phyloP scores from a whole-genome alignment of 345 rosid species.

The Salix arbutifolia region DNA sequence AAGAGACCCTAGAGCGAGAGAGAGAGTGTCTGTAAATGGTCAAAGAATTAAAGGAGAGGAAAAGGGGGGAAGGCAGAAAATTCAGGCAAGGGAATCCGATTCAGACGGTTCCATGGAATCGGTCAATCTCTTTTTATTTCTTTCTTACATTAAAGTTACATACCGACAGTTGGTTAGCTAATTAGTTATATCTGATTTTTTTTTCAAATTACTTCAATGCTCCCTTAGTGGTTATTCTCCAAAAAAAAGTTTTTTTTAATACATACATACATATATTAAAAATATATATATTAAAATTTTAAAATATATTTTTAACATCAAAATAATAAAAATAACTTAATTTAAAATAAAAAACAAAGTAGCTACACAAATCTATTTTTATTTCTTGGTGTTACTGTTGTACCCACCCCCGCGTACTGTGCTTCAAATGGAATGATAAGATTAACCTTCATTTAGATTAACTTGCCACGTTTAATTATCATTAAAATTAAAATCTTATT shows the following conservation, averaged over 20 bases:
- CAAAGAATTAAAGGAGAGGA: slow-evolving; percentile 23
- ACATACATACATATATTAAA: too few species aligned
- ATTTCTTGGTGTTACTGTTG: background rate
- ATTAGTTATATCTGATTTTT: background rate
- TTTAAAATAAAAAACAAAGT: too few species aligned
- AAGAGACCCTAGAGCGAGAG: slow-evolving; percentile 17
- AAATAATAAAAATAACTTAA: too few species aligned
- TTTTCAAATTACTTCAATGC: background rate
- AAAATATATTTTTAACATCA: too few species aligned
- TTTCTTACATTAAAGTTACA: background rate
- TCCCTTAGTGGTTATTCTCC: background rate
- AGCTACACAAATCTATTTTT: too few species aligned
- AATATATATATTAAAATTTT: too few species aligned
- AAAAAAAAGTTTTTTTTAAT: too few species aligned
- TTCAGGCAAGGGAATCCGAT: slow-evolving; percentile 23
- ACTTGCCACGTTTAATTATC: background rate
- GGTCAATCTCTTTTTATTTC: slow-evolving; percentile 6
- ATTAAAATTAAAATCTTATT: too few species aligned
- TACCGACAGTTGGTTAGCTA: background rate
- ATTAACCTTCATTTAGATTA: background rate
- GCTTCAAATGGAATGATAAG: background rate
- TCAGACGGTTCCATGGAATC: slow-evolving; percentile 27
- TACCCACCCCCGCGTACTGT: too few species aligned
- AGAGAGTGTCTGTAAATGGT: slow-evolving; percentile 26
- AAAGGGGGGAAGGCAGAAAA: slow-evolving; percentile 13